Percentiles rank a stretch among this genome's conserved stretches.
Conservation (phyloP, 75 land plant species). For the Sequoia sempervirens region DNA sequence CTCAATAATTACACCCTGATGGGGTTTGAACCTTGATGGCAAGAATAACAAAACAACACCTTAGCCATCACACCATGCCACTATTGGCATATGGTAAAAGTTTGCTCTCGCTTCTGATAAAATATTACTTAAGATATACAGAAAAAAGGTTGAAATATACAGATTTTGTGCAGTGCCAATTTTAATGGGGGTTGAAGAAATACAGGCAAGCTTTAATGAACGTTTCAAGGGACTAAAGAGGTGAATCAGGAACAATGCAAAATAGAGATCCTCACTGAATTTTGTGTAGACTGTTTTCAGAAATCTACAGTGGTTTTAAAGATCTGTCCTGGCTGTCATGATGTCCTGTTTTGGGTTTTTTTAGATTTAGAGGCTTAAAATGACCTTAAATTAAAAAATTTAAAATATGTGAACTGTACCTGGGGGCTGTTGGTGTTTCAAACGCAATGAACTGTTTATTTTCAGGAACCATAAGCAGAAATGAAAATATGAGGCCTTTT, state of each 20-base stretch:
- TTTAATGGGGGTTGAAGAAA: background rate
- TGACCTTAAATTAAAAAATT: background rate
- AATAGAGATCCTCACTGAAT: background rate
- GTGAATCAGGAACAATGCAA: background rate
- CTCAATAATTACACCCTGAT: no score
- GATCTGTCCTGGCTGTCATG: background rate
- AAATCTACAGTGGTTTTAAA: background rate
- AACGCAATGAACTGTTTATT: background rate
- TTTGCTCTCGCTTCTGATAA: background rate
- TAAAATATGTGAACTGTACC: background rate
- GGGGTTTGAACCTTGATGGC: no score
- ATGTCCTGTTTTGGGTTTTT: background rate
- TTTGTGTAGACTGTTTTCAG: background rate
- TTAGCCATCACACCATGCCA: no score
- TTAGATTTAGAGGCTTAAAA: background rate
- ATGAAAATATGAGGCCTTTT: no score
- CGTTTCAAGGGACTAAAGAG: background rate
- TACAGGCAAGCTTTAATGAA: background rate
- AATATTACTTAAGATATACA: background rate
- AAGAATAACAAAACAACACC: no score
- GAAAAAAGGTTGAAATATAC: background rate
- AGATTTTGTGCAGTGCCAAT: background rate
- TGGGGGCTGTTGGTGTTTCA: background rate
- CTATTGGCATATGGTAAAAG: background rate
- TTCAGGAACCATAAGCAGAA: background rate